Evolutionary conservation across 2,329 filamentous ascomycete species (phyloP), one percentile per base, ranked within the genome.

Genomic region (Fusarium nodosum): DNA sequence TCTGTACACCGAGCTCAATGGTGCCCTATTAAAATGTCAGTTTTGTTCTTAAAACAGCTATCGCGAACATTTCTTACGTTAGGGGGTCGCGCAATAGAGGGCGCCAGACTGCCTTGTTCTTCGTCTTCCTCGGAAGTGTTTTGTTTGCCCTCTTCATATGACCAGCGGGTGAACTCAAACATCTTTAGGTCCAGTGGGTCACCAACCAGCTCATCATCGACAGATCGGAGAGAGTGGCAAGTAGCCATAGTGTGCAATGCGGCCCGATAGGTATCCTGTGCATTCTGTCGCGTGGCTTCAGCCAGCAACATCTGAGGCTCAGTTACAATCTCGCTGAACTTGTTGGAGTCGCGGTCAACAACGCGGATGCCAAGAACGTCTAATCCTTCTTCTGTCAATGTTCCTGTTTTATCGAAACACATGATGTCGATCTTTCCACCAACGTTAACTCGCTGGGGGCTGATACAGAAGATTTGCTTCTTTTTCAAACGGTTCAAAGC

Each of bases 331-430:
- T 96, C 92, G 54, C 90, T 91, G 74, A 98, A 97, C 55, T 87
- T 81, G 41, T 86, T 83, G 5, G 81, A 79, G 2, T 86, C 85
- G 50, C 86, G 83, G 58, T 91, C 88, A 12, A 93, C 93, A 9
- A 96, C 89, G 34, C 93, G 89, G 22, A 97, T 89, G 15, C 96
- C 96, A 15, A 99, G 85, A 20, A 99, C 93, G 78, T 99, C 97
- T 42, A 99, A 82, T 0, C 96, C 96, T 78, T 99, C 96, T 79
- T 98, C 96, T 0, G 96, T 99, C 56, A 99, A 83, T 0, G 96
- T 99, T n/a, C 96, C 96, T 1, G 96, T 99, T 82, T 99, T 99
- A 81, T 99, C 96, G 70, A 99, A 99, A 79, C 95, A 97, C 81
- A 99, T 92, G 13, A 98, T 88, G 76, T 99, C 96, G 6, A 99